A percentile compares a stretch with the other conserved stretches of the same genome.
Evolutionary conservation across 2,329 filamentous ascomycete species (phyloP).

Genomic region (Penicillium freii): DNA sequence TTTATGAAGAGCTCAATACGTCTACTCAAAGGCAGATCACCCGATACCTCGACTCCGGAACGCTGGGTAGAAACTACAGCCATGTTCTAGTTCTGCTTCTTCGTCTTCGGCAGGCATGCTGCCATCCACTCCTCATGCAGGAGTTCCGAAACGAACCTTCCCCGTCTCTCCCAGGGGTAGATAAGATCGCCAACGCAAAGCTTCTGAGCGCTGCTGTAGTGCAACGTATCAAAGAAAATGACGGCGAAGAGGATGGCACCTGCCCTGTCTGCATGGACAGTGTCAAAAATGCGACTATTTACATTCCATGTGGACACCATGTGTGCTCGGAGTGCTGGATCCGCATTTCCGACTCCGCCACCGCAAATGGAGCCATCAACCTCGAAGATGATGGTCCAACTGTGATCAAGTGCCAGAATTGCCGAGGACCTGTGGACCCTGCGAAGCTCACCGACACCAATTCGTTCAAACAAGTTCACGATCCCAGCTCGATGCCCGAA

Average conservation of each 20-base stretch:
- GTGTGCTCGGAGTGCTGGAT: conserved; percentile 75
- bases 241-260: conserved; percentile 58
- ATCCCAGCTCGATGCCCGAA: conserved; percentile 49
- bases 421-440: conserved; percentile 65
- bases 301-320: conserved; percentile 79
- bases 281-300: conserved; percentile 70
- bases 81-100: conserved; percentile 77
- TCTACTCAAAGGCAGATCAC: conserved; percentile 71
- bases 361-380: conserved; percentile 38
- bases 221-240: conserved; percentile 59
- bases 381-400: conserved; percentile 54
- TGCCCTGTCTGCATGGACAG: conserved; percentile 82
- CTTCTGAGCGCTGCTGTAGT: conserved; percentile 61
- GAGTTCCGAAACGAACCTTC: conserved; percentile 59
- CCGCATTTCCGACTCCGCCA: conserved; percentile 60
- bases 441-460: conserved; percentile 70
- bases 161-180: conserved; percentile 50
- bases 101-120: conserved; percentile 76
- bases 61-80: conserved; percentile 71
- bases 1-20: conserved; percentile 66
- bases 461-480: conserved; percentile 71
- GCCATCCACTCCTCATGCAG: conserved; percentile 69
- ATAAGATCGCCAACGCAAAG: conserved; percentile 63
- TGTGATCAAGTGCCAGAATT: conserved; percentile 70
- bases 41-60: conserved; percentile 68